Percentiles rank a stretch among this genome's conserved stretches.
Evolutionary conservation across 2,329 filamentous ascomycete genomes (phyloP).

Genomic region (Cryphonectria parasitica): DNA sequence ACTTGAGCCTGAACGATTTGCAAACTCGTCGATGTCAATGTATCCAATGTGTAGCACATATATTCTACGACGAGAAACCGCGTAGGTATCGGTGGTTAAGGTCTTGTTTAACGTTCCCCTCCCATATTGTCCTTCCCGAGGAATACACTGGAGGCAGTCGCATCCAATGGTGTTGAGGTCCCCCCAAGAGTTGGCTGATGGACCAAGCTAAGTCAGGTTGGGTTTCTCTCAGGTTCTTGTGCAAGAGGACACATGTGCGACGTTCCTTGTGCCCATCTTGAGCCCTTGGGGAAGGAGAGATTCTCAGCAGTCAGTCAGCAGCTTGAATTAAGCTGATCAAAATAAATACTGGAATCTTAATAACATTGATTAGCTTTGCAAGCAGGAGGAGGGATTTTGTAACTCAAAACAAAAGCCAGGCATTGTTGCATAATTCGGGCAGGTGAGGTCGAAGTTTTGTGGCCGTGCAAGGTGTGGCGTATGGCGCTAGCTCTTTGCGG

Average conservation of each 20-base stretch:
- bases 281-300: neutral
- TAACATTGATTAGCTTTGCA: neutral
- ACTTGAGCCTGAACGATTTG: neutral
- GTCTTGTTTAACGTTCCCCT: too few relatives aligned
- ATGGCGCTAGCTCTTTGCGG: slow-evolving; percentile 7
- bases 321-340: neutral
- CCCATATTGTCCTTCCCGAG: too few relatives aligned
- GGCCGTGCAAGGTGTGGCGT: slow-evolving; percentile 7
- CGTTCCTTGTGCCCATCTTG: neutral
- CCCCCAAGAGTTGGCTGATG: too few relatives aligned
- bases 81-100: too few relatives aligned
- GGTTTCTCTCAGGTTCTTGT: neutral
- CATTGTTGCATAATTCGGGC: neutral
- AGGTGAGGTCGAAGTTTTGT: neutral
- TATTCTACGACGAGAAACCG: too few relatives aligned
- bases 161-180: too few relatives aligned
- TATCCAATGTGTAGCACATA: neutral
- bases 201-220: too few relatives aligned
- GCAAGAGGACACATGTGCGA: neutral
- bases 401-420: neutral
- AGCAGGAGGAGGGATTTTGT: neutral
- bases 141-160: too few relatives aligned
- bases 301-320: neutral
- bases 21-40: too few relatives aligned
- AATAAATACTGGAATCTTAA: neutral